Conservation (phyloP, 345 rosid genomes). For the Eucalyptus cladocalyx region DNA sequence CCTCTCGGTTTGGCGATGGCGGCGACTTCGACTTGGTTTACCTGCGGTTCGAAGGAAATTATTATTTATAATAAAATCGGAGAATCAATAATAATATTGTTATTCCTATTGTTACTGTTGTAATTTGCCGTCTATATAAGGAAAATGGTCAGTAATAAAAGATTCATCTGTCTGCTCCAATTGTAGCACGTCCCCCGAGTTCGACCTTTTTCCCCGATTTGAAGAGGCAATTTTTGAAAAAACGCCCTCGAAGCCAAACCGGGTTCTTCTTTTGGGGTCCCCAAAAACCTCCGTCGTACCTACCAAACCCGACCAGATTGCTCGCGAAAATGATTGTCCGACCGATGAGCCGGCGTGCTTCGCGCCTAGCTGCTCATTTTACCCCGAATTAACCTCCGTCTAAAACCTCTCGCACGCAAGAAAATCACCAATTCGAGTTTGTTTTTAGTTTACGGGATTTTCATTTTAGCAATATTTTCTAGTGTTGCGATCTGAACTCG, state of each 20-base stretch:
- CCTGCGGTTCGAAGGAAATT: not conserved
- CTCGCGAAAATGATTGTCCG: not conserved
- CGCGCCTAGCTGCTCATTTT: not conserved
- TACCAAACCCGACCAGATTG: not conserved
- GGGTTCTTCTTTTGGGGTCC: not conserved
- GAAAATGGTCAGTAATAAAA: not conserved
- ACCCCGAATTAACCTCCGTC: not conserved
- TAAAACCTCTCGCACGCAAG: not conserved
- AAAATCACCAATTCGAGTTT: not conserved
- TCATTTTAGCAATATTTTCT: accelerated
- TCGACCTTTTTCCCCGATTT: not conserved
- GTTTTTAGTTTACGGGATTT: accelerated
- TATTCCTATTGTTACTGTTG: not conserved
- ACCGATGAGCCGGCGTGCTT: not conserved
- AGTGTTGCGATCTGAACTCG: accelerated
- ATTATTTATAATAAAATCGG: not conserved
- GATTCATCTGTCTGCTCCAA: not conserved
- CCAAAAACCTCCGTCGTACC: not conserved
- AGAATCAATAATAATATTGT: not conserved
- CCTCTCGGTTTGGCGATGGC: not conserved
- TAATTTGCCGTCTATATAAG: not conserved
- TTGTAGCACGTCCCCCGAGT: not conserved
- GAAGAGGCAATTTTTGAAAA: not conserved
- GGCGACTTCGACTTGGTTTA: not conserved
- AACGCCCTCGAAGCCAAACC: not conserved